Percentiles rank a stretch among this genome's conserved stretches.
Conservation (phyloP, 2,329 filamentous ascomycete species). For the Trichoderma sp. region DNA sequence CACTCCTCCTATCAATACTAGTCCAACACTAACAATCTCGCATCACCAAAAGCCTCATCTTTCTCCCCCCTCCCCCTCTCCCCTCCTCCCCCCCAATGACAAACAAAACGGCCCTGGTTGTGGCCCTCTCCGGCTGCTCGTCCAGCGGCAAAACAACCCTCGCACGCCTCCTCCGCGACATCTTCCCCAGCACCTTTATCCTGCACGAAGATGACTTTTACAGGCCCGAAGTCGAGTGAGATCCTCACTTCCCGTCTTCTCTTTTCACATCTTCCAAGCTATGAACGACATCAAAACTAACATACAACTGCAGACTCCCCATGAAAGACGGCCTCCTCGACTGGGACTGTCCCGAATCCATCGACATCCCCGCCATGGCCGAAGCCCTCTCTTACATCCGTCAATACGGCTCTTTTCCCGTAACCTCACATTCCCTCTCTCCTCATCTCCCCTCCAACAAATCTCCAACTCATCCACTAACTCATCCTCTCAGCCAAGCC, state of each 20-base stretch:
- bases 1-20: background rate
- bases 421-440: conserved; percentile 35
- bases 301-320: conserved; percentile 44
- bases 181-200: conserved; percentile 76
- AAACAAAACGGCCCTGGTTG: conserved; percentile 51
- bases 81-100: background rate
- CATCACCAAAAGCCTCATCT: background rate
- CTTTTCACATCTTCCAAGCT: background rate
- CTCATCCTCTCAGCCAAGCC: conserved; percentile 24
- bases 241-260: background rate
- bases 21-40: no score
- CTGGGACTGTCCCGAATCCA: conserved; percentile 84
- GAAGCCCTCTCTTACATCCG: conserved; percentile 68
- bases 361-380: conserved; percentile 68
- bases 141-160: conserved; percentile 95
- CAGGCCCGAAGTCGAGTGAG: conserved; percentile 68
- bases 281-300: background rate
- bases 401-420: conserved; percentile 61
- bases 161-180: conserved; percentile 74
- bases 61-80: background rate
- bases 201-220: conserved; percentile 98
- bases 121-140: conserved; percentile 85
- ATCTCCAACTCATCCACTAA: background rate
- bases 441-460: background rate
- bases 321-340: conserved; percentile 64